Conservation (phyloP, 140 eudicot species). For the Oenanthe javanica region DNA sequence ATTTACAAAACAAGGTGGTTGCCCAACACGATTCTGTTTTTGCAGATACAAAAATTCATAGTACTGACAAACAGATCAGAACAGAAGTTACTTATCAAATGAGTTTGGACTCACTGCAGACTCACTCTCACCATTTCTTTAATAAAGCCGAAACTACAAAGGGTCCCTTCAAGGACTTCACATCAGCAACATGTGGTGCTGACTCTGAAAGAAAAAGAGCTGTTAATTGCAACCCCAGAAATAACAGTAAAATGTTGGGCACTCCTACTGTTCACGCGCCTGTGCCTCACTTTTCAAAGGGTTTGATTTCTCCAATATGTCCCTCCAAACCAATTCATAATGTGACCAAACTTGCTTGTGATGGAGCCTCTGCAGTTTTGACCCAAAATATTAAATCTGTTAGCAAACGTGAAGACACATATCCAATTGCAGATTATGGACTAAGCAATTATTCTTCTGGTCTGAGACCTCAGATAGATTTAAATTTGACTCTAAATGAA, state of each 20-base stretch:
- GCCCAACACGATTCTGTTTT: background rate
- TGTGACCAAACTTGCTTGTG: conserved; percentile 10
- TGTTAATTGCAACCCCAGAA: conserved; percentile 9
- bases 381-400: conserved; percentile 4
- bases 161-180: conserved; percentile 9
- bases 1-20: background rate
- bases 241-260: conserved; percentile 26
- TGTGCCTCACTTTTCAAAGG: conserved; percentile 18
- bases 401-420: conserved; percentile 8
- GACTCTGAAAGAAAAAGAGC: conserved; percentile 15
- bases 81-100: conserved; percentile 35
- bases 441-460: conserved; percentile 20
- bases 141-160: conserved; percentile 25
- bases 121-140: conserved; percentile 52
- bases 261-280: conserved; percentile 24
- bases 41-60: conserved; percentile 19
- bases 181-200: background rate
- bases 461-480: conserved; percentile 43
- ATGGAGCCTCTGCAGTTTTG: background rate
- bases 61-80: conserved; percentile 22
- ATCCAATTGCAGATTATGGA: conserved; percentile 17
- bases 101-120: conserved; percentile 60
- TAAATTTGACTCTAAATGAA: conserved; percentile 57
- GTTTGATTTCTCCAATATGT: background rate
- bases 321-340: background rate